Evolutionary conservation across 371 early-diverging fungal genomes (phyloP), one percentile per base, ranked within the genome.

Genomic region (Quaeritorhiza haematococci): DNA sequence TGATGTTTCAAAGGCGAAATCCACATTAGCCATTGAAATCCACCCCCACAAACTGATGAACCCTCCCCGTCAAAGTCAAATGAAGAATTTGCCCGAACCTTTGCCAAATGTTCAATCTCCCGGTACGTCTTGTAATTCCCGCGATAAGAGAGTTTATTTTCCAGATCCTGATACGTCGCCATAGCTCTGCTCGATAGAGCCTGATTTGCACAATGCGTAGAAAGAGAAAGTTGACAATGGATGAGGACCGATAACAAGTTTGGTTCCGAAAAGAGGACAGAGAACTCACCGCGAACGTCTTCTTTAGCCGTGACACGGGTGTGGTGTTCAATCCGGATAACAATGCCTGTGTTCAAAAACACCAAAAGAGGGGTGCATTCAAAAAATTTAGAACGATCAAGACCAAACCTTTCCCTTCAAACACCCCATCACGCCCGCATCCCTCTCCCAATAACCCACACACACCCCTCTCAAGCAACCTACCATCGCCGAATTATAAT

Each of bases 401-500:
- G n/a, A n/a, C n/a, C n/a, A n/a, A n/a, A n/a, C n/a, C n/a, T n/a
- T n/a, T n/a, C n/a, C n/a, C n/a, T n/a, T n/a, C n/a, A n/a, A n/a
- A n/a, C n/a, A n/a, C n/a, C n/a, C n/a, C n/a, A n/a, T n/a, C n/a
- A n/a, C n/a, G n/a, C n/a, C n/a, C n/a, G n/a, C n/a, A n/a, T n/a
- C n/a, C n/a, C n/a, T n/a, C n/a, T n/a, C n/a, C n/a, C n/a, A 38
- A 13, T 38, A 38, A 38, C 13, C 19, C 13, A 38, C 38, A 19
- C 19, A 38, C 38, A 13, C 19, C 19, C 38, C 38, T 38, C 19
- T 13, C 13, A 19, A 13, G 19, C 13, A 13, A 13, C 38, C 13
- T 38, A 38, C 38, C 73, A 72, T 72, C 19, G 66, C 60, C 5
- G 63, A 56, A 38, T 67, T 69, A 44, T 53, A 72, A 47, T 72